Evolutionary conservation across 1,139 yeast species (phyloP), one percentile per base, ranked within the genome.

Genomic region (Taphrina confusa): DNA sequence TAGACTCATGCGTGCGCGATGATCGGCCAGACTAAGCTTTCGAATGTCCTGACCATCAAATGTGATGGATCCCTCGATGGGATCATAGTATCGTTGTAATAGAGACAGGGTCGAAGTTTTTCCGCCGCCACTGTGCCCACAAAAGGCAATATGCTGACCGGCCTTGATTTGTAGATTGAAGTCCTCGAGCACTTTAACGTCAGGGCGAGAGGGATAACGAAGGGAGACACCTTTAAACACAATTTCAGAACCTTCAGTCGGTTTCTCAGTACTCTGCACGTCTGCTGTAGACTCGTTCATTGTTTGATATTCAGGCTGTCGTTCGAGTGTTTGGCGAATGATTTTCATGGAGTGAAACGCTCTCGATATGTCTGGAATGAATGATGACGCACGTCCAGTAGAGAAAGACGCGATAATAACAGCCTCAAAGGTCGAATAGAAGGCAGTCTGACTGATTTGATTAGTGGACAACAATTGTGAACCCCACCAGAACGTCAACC

Each of bases 41-140:
- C 80, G 75, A 51, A 91, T 82, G 66, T 87, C 81, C 66, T 84
- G 81, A 18, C 83, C 85, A 67, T 90, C 92, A 36, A 91, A 79
- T 18, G 78, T 69, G 44, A 91, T 83, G 31, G 73, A 67, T 4
- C 97, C 97, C 0, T 73, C 68, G 0, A 75, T 69, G 2, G 96
- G 95, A 68, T 88, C 90, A 70, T 91, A 91, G 70, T 87, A 89
- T 59, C 96, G 75, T 62, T 89, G 74, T 61, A 91, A 71, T 61
- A 91, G 74, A 4, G 92, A 87, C 27, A 62, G 40, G 37, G 91
- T 83, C 0, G 97, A 91, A 0, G 96, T 88, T 72, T 91, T 91
- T 30, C 97, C 97, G 64, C 94, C 83, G n/a, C 97, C 97, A 1
- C 95, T 87, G 3, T 96, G 97, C 0, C 97, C 97, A 4, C 91